Evolutionary conservation across 129 eudicot genomes (phyloP).

Genomic region (Cynara cardunculus): DNA sequence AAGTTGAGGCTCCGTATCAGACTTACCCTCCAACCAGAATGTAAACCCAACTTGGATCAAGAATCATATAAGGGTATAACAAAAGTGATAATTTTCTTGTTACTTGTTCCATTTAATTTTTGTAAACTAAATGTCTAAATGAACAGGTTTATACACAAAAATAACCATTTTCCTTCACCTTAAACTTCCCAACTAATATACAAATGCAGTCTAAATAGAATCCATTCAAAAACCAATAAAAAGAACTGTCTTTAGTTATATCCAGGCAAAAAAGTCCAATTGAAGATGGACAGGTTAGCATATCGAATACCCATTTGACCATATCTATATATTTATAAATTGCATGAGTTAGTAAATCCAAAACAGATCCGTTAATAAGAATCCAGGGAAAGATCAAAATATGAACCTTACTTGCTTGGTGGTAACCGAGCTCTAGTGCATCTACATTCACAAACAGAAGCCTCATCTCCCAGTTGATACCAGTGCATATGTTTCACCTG

Average conservation of each 20-base stretch:
- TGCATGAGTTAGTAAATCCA: neutral
- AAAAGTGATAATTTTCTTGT: neutral
- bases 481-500: constrained; percentile 97
- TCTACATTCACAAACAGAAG: constrained; percentile 88
- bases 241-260: neutral
- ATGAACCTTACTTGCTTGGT: constrained; percentile 78
- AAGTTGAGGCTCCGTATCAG: neutral
- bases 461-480: constrained; percentile 70
- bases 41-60: neutral
- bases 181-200: neutral
- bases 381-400: constrained; percentile 14
- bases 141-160: neutral
- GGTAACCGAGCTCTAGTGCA: constrained; percentile 90
- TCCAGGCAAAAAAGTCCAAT: neutral
- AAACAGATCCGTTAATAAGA: neutral
- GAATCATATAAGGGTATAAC: neutral
- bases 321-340: neutral
- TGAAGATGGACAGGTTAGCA: neutral
- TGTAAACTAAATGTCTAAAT: neutral
- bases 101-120: neutral
- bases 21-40: neutral
- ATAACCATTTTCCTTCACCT: neutral
- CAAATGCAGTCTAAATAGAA: neutral
- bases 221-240: neutral
- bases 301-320: neutral